Base-by-base conservation (phyloP, 108 stramenopile species). In the Chaetoceros tenuissimus region DNA sequence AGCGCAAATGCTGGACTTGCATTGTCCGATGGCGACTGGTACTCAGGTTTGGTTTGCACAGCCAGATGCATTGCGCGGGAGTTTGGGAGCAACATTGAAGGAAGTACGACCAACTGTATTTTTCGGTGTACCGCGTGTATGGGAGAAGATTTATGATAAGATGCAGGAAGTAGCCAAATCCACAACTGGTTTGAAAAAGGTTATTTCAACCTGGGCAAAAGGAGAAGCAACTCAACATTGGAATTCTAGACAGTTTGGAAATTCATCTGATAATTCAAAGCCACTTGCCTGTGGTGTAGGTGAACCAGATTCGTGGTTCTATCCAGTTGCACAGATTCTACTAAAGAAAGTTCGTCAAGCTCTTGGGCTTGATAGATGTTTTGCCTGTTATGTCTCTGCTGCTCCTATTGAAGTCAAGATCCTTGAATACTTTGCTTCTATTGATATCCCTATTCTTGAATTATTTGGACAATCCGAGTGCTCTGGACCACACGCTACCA, bases 91-190 rank as follows among this genome's bases (percentile, higher is more conserved):
- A 28, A 85, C 84, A 0, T 67, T 89, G 10, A 66, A 60, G 54
- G 78, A 62, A 0, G 77, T 82, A n/a, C 65, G 75, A n/a, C 88
- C 88, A 2, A 89, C 88, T 0, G 17, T 82, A 44, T 89, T 89
- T 69, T 80, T 89, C 44, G 88, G 88, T 7, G 88, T 89, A 21
- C 88, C 88, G 40, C 70, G 84, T 46, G 88, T 89, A 28, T 89
- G 88, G 88, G 88, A 89, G 68, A 89, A 89, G 75, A 85, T 88
- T 58, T 73, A 75, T 56, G 87, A 81, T 63, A 84, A 75, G 74
- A 79, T 84, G 77, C 78, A 77, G 58, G 75, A 72, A 29, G 65
- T 78, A 18, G 88, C 77, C 31, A 54, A 60, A 24, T 60, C 67
- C 24, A 48, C 20, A 7, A 53, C 66, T 10, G 58, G 58, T 8